Base-by-base conservation (phyloP, 1,284 basidiomycete genomes). In the Cryptococcus deneoformans region DNA sequence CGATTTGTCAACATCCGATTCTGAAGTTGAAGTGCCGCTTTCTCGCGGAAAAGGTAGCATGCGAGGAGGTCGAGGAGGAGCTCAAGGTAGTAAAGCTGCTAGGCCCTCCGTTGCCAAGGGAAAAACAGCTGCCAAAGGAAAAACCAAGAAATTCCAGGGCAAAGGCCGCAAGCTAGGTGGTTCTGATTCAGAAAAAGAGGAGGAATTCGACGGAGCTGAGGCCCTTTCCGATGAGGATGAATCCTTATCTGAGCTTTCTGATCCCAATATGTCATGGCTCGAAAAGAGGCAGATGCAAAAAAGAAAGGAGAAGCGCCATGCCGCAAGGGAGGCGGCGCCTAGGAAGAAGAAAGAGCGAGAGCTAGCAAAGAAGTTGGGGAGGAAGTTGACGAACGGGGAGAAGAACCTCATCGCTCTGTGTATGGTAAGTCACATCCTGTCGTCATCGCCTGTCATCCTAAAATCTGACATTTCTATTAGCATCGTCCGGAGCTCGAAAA, bases 301-400 rank as follows among this genome's bases (percentile, higher is more conserved):
- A 10, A 54, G 58, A 9, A 50, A 35, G 37, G 61, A 58, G 48
- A 65, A 63, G 58, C 60, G 68, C 48, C 83, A 85, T 69, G 83
- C 87, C 68, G 70, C 65, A 35, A 79, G 73, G 45, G 47, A 35
- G 8, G 60, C 60, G 5, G 48, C 50, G 37, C 60, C 60, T 11
- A 44, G 60, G 51, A 69, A 66, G 62, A 65, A 70, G 53, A 84
- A 86, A 69, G 84, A 88, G 69, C 69, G 63, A 39, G 79, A 73
- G 44, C 67, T 88, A 55, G 74, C 75, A 46, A 67, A 71, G 57
- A 80, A 85, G 68, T 77, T 91, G 6, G 88, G 87, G 6, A 83
- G 90, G 38, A 85, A 81, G 62, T 78, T 92, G 57, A 92, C 89
- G 3, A 72, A 92, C 86, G 86, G 89, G 5, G 91, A 94, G 77